phyloP scores from a whole-genome alignment of 495 filamentous ascomycete genomes.

The Letharia columbiana region DNA sequence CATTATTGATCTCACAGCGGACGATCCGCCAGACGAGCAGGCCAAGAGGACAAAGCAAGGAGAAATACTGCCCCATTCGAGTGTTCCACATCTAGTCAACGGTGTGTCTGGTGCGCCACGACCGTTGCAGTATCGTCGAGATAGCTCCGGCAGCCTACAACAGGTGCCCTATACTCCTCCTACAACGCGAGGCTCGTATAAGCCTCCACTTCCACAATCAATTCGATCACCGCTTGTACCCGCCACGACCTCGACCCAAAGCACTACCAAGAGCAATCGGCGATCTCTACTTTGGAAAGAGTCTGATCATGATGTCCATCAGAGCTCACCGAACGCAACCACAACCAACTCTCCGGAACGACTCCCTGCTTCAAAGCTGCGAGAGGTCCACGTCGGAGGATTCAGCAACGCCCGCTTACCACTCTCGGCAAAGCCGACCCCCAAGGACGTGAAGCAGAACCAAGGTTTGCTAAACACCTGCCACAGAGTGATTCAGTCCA shows the following conservation, averaged over 20 bases:
- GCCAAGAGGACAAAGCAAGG: neutral
- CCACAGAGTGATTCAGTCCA: neutral
- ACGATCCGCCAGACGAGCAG: neutral
- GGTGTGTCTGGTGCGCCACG: neutral
- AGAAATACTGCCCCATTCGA: neutral
- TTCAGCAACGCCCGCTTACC: neutral
- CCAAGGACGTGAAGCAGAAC: neutral
- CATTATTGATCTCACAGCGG: neutral
- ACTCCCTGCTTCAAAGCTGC: neutral
- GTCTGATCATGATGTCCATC: neutral
- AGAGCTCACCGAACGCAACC: neutral
- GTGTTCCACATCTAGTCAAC: neutral
- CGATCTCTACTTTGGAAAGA: conserved; percentile 11
- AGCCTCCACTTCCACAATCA: neutral
- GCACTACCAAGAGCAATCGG: neutral
- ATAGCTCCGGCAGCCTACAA: neutral
- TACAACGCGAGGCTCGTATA: neutral
- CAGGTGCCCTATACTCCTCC: neutral
- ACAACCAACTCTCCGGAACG: neutral
- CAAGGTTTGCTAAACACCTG: neutral
- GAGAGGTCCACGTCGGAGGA: conserved; percentile 1
- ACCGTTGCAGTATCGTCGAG: neutral
- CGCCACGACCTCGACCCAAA: neutral
- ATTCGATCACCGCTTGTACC: neutral
- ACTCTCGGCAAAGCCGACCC: neutral